Base-by-base conservation (phyloP, 352 stramenopile genomes). In the Phytopythium ostracodes region DNA sequence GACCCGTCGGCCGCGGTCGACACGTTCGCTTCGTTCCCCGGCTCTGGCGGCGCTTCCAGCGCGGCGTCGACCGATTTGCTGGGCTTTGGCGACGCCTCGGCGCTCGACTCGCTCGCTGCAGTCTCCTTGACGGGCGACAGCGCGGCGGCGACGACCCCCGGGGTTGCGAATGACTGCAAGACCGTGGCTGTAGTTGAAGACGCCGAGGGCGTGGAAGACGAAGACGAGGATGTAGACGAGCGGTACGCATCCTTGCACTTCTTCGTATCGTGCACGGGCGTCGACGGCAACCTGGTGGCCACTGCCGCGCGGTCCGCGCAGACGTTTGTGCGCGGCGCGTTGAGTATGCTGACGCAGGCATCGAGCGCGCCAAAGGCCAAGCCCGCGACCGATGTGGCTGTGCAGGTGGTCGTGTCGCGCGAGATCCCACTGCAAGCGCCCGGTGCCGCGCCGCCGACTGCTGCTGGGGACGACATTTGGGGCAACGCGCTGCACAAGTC, bases 261-360 rank as follows among this genome's bases (percentile, higher is more conserved):
- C 59, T 93, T 93, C 64, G 70, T 93, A 35, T 79, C 80, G 4
- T 93, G 84, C 69, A 66, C 68, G 4, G 67, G 64, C 56, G 72
- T 91, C 15, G 81, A 93, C 49, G 81, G 81, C 44, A 81, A 77
- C 42, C 61, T 78, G 50, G 71, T 80, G 50, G 59, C 68, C 38
- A 74, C 79, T 14, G 70, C 74, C 15, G 46, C 79, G 27, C 80
- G 82, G 17, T 84, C 76, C 0, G 82, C 84, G 36, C 84, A 93
- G 63, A 93, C 79, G 40, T 63, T 93, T 33, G 75, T 93, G 58
- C 81, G 82, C 44, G 82, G 80, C n/a, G 82, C 84, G 6, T 72
- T 91, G 40, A 91, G 71, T 59, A 91, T 89, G 75, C 67, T 93
- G 17, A 75, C 80, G 20, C 70, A 82, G 56, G 72, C 65, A 6